phyloP scores from a whole-genome alignment of 176 grass and related monocot species.

The Paspalum vaginatum region DNA sequence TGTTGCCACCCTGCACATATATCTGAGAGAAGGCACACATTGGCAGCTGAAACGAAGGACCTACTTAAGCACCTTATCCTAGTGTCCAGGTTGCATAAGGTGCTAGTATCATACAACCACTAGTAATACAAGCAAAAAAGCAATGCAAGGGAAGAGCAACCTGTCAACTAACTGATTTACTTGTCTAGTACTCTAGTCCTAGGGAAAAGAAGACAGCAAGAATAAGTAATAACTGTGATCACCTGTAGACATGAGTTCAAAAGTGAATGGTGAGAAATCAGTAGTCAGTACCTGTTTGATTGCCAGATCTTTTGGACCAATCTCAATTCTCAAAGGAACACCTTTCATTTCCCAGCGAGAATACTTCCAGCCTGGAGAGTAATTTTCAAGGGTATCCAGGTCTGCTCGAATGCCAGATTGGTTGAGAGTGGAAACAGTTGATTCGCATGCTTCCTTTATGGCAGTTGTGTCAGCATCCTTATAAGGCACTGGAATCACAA shows the following conservation, averaged over 20 bases:
- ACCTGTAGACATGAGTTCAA: constrained; percentile 7
- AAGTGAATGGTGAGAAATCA: neutral
- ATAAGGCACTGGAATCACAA: constrained; percentile 86
- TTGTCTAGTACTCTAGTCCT: constrained; percentile 20
- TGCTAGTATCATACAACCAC: neutral
- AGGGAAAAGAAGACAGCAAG: constrained; percentile 8
- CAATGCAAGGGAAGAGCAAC: neutral
- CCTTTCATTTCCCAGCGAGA: constrained; percentile 99
- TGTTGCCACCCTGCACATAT: neutral
- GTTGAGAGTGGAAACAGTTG: constrained; percentile 55
- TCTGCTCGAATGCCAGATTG: constrained; percentile 68
- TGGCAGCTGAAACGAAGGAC: neutral
- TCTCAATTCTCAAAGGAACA: constrained; percentile 94
- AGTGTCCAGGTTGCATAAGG: neutral
- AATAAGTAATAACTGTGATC: neutral
- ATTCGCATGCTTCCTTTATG: constrained; percentile 77
- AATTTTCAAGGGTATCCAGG: constrained; percentile 80
- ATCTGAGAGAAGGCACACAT: neutral
- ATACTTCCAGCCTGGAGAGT: constrained; percentile 98
- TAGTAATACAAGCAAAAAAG: neutral
- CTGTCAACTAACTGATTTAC: neutral
- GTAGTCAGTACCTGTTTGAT: constrained; percentile 82
- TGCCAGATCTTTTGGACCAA: constrained; percentile 92
- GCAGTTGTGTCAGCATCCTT: constrained; percentile 89
- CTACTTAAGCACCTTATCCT: constrained; percentile 3